These are phyloP conservation scores for Tolypocladium guangdongense DNA, from an alignment of 2,329 filamentous ascomycete species.

Conservation along the genomic window DNA sequence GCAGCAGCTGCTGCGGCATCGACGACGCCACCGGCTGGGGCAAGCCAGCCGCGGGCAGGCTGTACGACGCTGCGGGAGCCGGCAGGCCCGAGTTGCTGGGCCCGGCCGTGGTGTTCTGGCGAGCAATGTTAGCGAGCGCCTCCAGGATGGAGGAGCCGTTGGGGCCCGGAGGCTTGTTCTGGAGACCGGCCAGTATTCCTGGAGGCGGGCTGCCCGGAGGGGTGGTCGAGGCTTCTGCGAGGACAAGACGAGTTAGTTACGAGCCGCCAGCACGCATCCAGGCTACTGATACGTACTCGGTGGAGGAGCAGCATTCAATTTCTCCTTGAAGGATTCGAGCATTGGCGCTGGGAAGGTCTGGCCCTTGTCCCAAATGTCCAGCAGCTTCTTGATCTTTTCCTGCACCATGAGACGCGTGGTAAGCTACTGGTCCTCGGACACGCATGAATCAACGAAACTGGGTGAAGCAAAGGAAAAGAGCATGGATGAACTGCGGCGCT, in stretches of 20 bases:
- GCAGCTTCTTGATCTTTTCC: slow-evolving; percentile 87
- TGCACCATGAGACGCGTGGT: slow-evolving; percentile 42
- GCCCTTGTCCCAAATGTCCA: slow-evolving; percentile 97
- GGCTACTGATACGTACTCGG: slow-evolving; percentile 47
- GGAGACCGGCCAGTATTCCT: slow-evolving; percentile 29
- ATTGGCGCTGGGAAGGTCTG: slow-evolving; percentile 77
- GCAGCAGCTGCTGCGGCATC: slow-evolving; percentile 16
- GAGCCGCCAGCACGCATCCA: neutral
- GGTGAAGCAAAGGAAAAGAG: neutral
- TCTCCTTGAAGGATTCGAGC: slow-evolving; percentile 74
- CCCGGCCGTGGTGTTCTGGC: slow-evolving; percentile 51
- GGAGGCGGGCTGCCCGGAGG: slow-evolving; percentile 52
- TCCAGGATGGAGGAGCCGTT: slow-evolving; percentile 57
- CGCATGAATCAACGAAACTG: neutral
- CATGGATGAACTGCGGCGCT: neutral
- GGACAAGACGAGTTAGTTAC: neutral
- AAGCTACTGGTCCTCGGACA: slow-evolving; percentile 18
- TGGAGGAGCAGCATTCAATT: slow-evolving; percentile 50
- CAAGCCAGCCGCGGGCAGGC: slow-evolving; percentile 20
- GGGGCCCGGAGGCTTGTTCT: slow-evolving; percentile 20
- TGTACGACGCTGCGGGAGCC: slow-evolving; percentile 33
- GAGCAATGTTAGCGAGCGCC: slow-evolving; percentile 69
- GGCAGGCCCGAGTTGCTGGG: slow-evolving; percentile 26
- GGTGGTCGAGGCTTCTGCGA: slow-evolving; percentile 57
- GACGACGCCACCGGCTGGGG: slow-evolving; percentile 19